Evolutionary conservation across 2,329 filamentous ascomycete genomes (phyloP), one percentile per base, ranked within the genome.

Genomic region (Claviceps paspali): DNA sequence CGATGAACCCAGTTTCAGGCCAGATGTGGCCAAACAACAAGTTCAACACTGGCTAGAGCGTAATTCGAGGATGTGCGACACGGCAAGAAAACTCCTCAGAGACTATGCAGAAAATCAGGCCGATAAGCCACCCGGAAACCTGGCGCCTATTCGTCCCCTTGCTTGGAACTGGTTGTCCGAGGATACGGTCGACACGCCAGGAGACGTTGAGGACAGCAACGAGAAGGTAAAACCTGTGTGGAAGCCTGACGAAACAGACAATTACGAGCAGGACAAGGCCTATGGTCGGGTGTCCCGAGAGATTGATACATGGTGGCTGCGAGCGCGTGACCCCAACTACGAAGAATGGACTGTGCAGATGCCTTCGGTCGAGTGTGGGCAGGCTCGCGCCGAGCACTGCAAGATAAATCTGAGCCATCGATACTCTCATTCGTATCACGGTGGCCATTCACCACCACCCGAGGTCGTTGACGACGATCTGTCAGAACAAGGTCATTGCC

Each of bases 261-360:
- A 73, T 47, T 73, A 67, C 40, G 65, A 73, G 47, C 70, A 76
- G 48, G 73, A 79, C 48, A 62, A 61, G 22, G 56, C 60, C 8
- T 77, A 77, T 44, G 71, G 71, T 2, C 65, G 70, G 27, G 73
- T 79, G 0, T 79, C 75, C 1, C 62, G 72, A 43, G 75, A 79
- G 51, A 68, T 79, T 35, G 75, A 79, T 49, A 65, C 64, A 2
- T 79, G 75, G 75, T 79, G 75, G 73, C 62, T 72, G 31, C 65
- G 64, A 33, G 70, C 70, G 29, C 64, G 73, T 29, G 70, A 77
- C 42, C 68, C 68, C 2, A 78, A 77, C 47, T 69, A 69, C 41
- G 69, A 72, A 29, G 65, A 68, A 17, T 75, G 70, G 67, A 63
- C 67, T 22, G 62, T 72, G 0, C 61, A 61, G 1, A 76, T 78